phyloP scores from a whole-genome alignment of 345 rosid genomes.

The Eucalyptus curtisii region DNA sequence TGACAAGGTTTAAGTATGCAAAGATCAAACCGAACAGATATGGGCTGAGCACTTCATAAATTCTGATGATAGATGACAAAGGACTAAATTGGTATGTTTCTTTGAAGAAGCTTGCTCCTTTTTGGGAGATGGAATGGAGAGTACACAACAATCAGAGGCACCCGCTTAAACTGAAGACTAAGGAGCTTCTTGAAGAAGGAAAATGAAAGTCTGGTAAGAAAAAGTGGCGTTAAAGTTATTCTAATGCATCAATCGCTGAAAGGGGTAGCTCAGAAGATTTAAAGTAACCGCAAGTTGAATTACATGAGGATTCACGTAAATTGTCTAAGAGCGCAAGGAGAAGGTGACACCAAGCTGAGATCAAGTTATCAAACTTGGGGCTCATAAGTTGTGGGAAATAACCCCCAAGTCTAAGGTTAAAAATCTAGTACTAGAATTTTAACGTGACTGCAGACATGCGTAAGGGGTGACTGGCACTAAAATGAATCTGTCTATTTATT shows the following conservation, averaged over 20 bases:
- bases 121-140: conserved; percentile 67
- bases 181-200: conserved; percentile 18
- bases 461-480: background rate
- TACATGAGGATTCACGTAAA: conserved; percentile 6
- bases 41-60: conserved; percentile 46
- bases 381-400: conserved; percentile 51
- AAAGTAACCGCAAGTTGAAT: conserved; percentile 1
- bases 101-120: conserved; percentile 71
- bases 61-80: conserved; percentile 43
- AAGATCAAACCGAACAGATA: conserved; percentile 57
- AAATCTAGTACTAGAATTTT: background rate
- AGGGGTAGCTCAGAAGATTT: conserved; percentile 1
- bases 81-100: conserved; percentile 80
- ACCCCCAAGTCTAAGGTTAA: conserved; percentile 15
- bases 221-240: conserved; percentile 8
- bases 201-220: conserved; percentile 25
- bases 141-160: conserved; percentile 33
- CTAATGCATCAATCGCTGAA: background rate
- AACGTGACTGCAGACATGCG: background rate
- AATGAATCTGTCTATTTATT: background rate
- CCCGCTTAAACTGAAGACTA: conserved; percentile 35
- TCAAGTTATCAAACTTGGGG: conserved; percentile 37
- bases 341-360: conserved; percentile 35
- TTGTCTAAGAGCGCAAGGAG: conserved; percentile 50
- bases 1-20: conserved; percentile 85